Evolutionary conservation across 1,139 yeast genomes (phyloP), one percentile per base, ranked within the genome.

Genomic region (Eremothecium cymbalariae): DNA sequence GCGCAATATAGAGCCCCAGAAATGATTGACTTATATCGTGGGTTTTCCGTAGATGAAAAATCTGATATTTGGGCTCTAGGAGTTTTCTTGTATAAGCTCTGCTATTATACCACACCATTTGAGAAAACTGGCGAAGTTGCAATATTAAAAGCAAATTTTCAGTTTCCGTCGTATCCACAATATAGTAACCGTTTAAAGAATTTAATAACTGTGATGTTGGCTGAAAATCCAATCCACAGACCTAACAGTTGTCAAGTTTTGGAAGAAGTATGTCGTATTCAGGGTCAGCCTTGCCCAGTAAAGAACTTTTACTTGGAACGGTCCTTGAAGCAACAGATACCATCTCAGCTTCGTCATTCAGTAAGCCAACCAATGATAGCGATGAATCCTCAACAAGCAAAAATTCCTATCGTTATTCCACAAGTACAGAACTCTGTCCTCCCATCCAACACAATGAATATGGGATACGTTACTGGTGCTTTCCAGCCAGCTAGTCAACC

Each of bases 1-100:
- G 90, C 90, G 0, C 94, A 82, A 53, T 82, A 82, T 47, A 63
- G 94, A 39, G 65, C 85, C 1, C 94, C 94, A 1, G 94, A 82
- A 54, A 81, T 82, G 90, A 67, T 82, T 29, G 90, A 81, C 50
- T 63, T 81, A 30, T 73, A 74, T 47, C 63, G 77, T 37, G 76
- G 79, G 2, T 62, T 69, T 33, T 78, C 88, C 4, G 75, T 82
- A 23, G 84, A 81, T 54, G 83, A 79, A 46, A 79, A 78, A 56
- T 70, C 83, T 2, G 94, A 82, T 57, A 75, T 81, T 23, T 82
- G 94, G 94, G 94, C 93, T 0, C 57, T 82, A 26, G 94, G 94
- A 8, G 80, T 83, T 21, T 79, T 81, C 45, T 60, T 81, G 18
- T 82, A 78, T 60, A 82, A 82, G 51, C 57, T 81, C 39, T 80